phyloP scores from a whole-genome alignment of 345 rosid species.

The Aurinia saxatilis region DNA sequence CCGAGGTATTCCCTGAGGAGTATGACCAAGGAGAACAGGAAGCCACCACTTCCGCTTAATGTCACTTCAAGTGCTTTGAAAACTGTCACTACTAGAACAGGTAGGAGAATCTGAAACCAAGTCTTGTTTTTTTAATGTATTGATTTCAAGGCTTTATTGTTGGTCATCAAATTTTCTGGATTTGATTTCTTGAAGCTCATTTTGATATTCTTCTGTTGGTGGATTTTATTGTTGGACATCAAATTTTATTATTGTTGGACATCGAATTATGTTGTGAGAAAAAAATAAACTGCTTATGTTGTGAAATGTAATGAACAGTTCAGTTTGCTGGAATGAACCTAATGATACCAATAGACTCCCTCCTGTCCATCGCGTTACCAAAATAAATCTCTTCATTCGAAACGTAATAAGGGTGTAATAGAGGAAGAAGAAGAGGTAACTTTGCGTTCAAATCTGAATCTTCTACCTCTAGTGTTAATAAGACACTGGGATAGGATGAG shows the following conservation, averaged over 20 bases:
- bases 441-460: constrained; percentile 15
- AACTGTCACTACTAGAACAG: constrained; percentile 4
- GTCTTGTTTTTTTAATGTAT: too few species aligned
- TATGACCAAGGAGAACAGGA: constrained; percentile 65
- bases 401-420: background rate
- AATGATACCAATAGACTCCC: constrained; percentile 89
- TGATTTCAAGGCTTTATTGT: too few species aligned
- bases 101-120: constrained; percentile 13
- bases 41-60: constrained; percentile 44
- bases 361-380: constrained; percentile 50
- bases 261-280: too few species aligned
- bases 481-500: background rate
- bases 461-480: constrained; percentile 18
- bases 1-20: constrained; percentile 80
- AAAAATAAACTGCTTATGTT: too few species aligned
- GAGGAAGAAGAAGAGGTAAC: background rate
- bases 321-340: constrained; percentile 92
- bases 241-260: too few species aligned
- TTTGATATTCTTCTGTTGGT: too few species aligned
- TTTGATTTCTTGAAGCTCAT: too few species aligned
- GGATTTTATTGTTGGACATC: too few species aligned
- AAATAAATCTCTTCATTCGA: background rate
- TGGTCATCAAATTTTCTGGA: too few species aligned
- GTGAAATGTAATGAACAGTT: too few species aligned
- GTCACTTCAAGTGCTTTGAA: constrained; percentile 8